Evolutionary conservation across 306 rosid genomes (phyloP).

Genomic region (Luffa aegyptiaca): DNA sequence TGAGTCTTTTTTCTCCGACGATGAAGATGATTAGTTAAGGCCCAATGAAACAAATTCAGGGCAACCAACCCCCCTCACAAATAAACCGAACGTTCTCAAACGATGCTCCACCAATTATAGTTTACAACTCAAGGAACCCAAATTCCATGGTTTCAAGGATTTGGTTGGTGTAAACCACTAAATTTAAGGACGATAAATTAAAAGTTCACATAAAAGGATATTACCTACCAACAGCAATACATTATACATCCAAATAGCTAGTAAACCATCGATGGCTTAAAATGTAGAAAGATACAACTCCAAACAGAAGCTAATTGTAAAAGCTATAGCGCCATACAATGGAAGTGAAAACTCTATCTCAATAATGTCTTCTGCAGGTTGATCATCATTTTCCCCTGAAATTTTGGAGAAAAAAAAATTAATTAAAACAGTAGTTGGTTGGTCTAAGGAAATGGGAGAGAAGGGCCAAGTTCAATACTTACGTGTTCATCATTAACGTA

Average conservation of each 20-base stretch:
- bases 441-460: neutral
- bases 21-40: neutral
- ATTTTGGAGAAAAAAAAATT: neutral
- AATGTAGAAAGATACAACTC: neutral
- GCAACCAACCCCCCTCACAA: neutral
- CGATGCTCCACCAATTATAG: neutral
- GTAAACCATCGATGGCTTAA: neutral
- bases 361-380: neutral
- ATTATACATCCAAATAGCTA: neutral
- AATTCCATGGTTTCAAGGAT: neutral
- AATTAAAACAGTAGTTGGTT: neutral
- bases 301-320: neutral
- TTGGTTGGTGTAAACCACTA: neutral
- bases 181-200: neutral
- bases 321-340: neutral
- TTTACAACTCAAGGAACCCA: neutral
- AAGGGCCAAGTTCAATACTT: conserved; percentile 21
- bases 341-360: neutral
- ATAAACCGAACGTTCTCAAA: neutral
- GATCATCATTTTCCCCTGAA: conserved; percentile 58
- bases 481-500: conserved; percentile 83
- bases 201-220: neutral
- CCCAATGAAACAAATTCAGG: neutral
- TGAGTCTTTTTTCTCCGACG: neutral
- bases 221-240: neutral